phyloP scores from a whole-genome alignment of 2,329 filamentous ascomycete species.

The Phialocephala sp. region DNA sequence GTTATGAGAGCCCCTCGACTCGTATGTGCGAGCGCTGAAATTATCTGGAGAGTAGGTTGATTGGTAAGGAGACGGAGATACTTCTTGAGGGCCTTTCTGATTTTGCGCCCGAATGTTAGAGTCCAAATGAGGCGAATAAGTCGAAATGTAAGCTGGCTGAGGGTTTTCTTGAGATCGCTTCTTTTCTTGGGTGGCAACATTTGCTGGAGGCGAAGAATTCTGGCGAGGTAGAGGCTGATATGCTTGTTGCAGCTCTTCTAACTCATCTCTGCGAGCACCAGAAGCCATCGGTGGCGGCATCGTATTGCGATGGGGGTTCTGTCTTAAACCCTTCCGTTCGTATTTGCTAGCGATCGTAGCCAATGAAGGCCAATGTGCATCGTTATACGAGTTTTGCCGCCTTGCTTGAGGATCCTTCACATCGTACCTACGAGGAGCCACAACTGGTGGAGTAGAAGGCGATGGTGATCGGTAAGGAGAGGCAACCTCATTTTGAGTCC shows the following conservation, averaged over 20 bases:
- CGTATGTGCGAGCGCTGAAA: neutral
- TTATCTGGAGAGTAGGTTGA: neutral
- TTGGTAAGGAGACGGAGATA: slow-evolving; percentile 1
- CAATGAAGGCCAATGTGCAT: neutral
- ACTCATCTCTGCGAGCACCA: neutral
- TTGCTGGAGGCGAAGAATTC: neutral
- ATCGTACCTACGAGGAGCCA: neutral
- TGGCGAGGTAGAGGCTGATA: neutral
- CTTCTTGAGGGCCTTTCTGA: neutral
- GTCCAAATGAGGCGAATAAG: neutral
- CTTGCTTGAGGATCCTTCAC: neutral
- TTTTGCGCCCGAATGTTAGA: neutral
- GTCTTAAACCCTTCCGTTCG: slow-evolving; percentile 1
- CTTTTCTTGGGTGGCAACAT: neutral
- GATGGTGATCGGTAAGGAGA: neutral
- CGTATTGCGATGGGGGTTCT: neutral
- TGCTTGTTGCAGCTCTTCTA: neutral
- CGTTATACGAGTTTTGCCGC: slow-evolving; percentile 9
- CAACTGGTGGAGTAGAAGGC: neutral
- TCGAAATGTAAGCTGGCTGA: neutral
- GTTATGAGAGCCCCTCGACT: slow-evolving; percentile 5
- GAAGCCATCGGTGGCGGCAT: slow-evolving; percentile 4
- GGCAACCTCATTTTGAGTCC: neutral
- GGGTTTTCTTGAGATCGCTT: neutral
- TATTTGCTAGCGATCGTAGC: slow-evolving; percentile 1